Percentiles rank a stretch among this genome's conserved stretches.
Conservation (phyloP, 2,329 filamentous ascomycete species). For the Fusarium sp. region DNA sequence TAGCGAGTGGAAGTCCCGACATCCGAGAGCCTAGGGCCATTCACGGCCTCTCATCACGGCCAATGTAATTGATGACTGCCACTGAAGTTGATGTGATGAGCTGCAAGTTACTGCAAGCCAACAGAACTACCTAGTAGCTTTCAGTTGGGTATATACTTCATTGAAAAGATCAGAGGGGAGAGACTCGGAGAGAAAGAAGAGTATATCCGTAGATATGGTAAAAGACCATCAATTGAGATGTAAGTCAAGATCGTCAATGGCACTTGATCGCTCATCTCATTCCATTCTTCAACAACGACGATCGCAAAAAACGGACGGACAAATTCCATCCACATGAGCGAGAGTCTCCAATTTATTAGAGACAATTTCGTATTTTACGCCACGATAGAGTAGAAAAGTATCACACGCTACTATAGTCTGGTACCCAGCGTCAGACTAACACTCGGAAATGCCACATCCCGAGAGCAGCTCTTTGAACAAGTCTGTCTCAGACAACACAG, state of each 20-base stretch:
- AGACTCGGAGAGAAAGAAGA: neutral
- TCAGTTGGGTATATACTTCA: neutral
- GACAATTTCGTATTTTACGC: neutral
- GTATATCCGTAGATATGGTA: neutral
- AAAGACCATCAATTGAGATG: neutral
- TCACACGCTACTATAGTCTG: constrained; percentile 32
- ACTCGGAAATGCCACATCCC: constrained; percentile 51
- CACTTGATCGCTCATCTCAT: neutral
- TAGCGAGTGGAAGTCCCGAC: constrained; percentile 43
- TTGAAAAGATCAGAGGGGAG: neutral
- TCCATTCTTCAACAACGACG: constrained; percentile 13
- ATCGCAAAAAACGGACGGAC: constrained; percentile 4
- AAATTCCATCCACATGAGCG: constrained; percentile 3
- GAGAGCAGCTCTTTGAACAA: constrained; percentile 42
- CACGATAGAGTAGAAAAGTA: neutral
- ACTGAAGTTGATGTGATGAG: neutral
- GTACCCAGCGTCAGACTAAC: constrained; percentile 33
- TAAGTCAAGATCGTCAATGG: neutral
- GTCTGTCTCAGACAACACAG: constrained; percentile 47
- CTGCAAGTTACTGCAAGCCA: neutral
- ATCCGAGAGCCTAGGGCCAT: constrained; percentile 43
- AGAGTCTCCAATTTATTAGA: neutral
- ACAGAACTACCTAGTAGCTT: neutral
- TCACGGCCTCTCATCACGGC: neutral
- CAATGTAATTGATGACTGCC: neutral